phyloP scores from a whole-genome alignment of 345 rosid genomes.

The Toxicodendron radicans region DNA sequence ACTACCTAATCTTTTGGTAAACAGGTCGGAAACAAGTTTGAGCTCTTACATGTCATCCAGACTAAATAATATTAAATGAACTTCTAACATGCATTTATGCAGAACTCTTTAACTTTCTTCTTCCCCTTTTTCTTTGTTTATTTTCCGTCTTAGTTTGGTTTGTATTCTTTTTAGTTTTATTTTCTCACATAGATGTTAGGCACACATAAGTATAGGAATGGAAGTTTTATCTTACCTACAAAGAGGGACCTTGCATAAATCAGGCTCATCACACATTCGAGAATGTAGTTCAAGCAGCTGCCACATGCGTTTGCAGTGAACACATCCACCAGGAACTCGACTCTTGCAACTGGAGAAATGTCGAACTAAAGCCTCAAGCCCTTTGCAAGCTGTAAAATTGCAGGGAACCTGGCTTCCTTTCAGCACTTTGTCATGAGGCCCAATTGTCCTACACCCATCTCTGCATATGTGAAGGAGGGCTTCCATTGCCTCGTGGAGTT shows the following conservation, averaged over 20 bases:
- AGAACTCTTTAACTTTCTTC: neutral
- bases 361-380: constrained; percentile 68
- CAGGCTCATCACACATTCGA: constrained; percentile 67
- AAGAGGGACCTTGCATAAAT: constrained; percentile 82
- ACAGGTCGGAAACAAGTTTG: neutral
- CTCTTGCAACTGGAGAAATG: constrained; percentile 79
- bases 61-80: neutral
- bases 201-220: neutral
- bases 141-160: neutral
- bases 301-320: constrained; percentile 85
- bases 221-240: constrained; percentile 53
- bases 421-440: constrained; percentile 70
- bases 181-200: neutral
- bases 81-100: neutral
- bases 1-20: neutral
- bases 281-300: constrained; percentile 93
- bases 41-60: neutral
- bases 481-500: constrained; percentile 79
- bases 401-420: constrained; percentile 54
- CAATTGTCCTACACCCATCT: constrained; percentile 86
- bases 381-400: constrained; percentile 78
- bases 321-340: constrained; percentile 69
- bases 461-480: constrained; percentile 84
- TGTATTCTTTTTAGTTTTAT: neutral
- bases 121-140: neutral